Percentiles rank a stretch among this genome's conserved stretches.
These are phyloP conservation scores for Blastobotrys arbuscula DNA, from an alignment of 1,139 yeast genomes.

Conservation along the genomic window DNA sequence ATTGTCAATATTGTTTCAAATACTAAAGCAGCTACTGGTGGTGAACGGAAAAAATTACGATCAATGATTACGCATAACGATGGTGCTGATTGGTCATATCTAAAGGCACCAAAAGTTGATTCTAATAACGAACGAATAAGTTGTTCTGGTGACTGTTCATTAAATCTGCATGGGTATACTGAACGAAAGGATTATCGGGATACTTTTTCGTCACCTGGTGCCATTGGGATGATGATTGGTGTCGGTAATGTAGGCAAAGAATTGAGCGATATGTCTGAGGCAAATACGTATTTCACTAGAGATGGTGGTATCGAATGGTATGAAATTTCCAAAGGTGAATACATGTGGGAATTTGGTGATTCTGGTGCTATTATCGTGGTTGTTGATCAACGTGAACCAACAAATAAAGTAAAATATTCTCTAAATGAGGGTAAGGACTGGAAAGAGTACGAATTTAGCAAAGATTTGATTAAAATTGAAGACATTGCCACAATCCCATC, in stretches of 20 bases:
- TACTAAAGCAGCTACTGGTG: slow-evolving; percentile 35
- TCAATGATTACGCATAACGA: slow-evolving; percentile 82
- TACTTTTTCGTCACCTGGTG: slow-evolving; percentile 82
- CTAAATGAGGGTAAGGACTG: slow-evolving; percentile 77
- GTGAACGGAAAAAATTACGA: slow-evolving; percentile 51
- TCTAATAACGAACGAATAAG: slow-evolving; percentile 52
- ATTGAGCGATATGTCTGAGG: slow-evolving; percentile 46
- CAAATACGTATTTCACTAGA: slow-evolving; percentile 66
- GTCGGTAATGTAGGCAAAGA: slow-evolving; percentile 83
- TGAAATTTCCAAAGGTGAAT: slow-evolving; percentile 65
- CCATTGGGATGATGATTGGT: slow-evolving; percentile 79
- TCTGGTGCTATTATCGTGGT: slow-evolving; percentile 81
- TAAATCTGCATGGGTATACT: slow-evolving; percentile 86
- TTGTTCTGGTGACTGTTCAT: slow-evolving; percentile 63
- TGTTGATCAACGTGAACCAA: slow-evolving; percentile 51
- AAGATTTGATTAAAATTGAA: slow-evolving; percentile 48
- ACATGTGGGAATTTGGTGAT: slow-evolving; percentile 96
- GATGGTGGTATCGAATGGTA: slow-evolving; percentile 93
- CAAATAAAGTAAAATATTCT: slow-evolving; percentile 60
- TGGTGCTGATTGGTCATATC: slow-evolving; percentile 79
- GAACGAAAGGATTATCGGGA: slow-evolving; percentile 81
- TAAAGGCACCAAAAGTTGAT: slow-evolving; percentile 63
- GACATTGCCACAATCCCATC: slow-evolving; percentile 90
- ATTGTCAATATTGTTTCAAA: slow-evolving; percentile 66
- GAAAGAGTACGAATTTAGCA: slow-evolving; percentile 60